These are phyloP conservation scores for Calonectria henricotiae DNA, from an alignment of 2,329 filamentous ascomycete genomes.

Conservation along the genomic window DNA sequence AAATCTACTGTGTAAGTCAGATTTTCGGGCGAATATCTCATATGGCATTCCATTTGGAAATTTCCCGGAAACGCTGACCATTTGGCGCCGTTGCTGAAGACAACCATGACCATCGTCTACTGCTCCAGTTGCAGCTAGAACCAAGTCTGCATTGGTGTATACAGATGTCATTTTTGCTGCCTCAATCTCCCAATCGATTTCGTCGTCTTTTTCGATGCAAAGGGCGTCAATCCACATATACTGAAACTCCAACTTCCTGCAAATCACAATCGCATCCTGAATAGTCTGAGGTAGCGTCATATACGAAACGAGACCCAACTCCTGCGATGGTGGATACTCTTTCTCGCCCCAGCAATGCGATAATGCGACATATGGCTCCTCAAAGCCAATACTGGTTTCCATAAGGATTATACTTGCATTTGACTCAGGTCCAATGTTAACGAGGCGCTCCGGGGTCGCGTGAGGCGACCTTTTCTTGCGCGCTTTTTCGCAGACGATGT, in stretches of 20 bases:
- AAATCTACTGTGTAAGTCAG: not conserved
- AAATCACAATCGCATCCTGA: not conserved
- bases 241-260: not conserved
- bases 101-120: not conserved
- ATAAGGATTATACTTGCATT: not conserved
- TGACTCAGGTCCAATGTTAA: not conserved
- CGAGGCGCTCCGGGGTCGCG: not conserved
- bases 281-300: not conserved
- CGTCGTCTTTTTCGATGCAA: not conserved
- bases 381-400: not conserved
- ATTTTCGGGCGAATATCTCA: not conserved
- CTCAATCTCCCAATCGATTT: not conserved
- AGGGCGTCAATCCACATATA: not conserved
- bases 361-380: not conserved
- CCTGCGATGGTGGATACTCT: not conserved
- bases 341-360: not conserved
- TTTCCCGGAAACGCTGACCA: not conserved
- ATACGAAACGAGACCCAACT: not conserved
- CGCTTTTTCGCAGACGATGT: not conserved
- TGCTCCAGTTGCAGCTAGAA: not conserved
- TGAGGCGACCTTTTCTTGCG: not conserved
- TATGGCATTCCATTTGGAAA: not conserved
- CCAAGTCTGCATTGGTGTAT: not conserved
- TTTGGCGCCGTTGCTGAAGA: not conserved
- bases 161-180: not conserved